Base-by-base conservation (phyloP, 257 asterid species). In the Lavandula angustifolia region DNA sequence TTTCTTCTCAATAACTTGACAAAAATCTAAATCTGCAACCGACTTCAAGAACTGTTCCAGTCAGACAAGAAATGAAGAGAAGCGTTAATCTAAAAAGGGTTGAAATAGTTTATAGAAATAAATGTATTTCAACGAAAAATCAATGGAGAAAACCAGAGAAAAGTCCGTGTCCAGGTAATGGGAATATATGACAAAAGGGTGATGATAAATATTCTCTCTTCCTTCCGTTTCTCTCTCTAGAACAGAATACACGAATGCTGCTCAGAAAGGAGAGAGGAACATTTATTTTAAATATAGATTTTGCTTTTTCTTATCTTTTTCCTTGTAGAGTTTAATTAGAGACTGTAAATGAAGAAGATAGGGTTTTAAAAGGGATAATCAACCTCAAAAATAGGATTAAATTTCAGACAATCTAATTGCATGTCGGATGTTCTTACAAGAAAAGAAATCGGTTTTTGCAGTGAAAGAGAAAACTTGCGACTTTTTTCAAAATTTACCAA, bases 131-230 rank as follows among this genome's bases (percentile, higher is more conserved):
- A 13, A 62, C 0, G 34, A 32, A 57, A 65, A 68, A 72, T 69
- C 66, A 78, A 62, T 68, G 70, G 85, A 68, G 81, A 73, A 84
- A 67, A 81, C 70, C 79, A 62, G 84, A 77, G 66, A 71, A 73
- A 64, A 42, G 69, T 49, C 57, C 57, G 7, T 62, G 76, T 64
- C 69, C 78, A 44, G 68, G 71, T 64, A 67, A 66, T 73, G 62
- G 74, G 58, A 80, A 80, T 74, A 76, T 81, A 70, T 78, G 84
- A 76, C 42, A 80, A 75, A 75, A 73, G 73, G 54, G 72, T 55
- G 49, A 60, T 44, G 62, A 60, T 68, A 66, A 71, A 75, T 67
- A 50, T 48, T 75, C 77, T 61, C 75, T 29, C 57, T 42, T 29
- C 34, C 46, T 44, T 62, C 33, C 38, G 73, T 27, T 35, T 67